phyloP scores from a whole-genome alignment of 225 moss, liverwort and hornwort species.

The Physcomitrium patens region DNA sequence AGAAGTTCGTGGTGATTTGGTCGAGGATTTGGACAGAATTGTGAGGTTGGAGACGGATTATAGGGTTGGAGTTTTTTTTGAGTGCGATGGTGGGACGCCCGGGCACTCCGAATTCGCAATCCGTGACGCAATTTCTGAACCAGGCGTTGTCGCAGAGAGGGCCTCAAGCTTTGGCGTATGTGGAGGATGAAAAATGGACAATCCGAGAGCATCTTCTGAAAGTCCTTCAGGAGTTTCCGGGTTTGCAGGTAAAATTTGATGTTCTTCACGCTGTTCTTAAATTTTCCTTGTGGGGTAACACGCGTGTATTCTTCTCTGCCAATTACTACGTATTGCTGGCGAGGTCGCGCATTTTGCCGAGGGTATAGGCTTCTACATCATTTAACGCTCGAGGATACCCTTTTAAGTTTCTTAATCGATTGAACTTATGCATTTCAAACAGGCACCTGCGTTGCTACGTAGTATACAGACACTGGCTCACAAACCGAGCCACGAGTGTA shows the following conservation, averaged over 20 bases:
- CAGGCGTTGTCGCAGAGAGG: constrained; percentile 92
- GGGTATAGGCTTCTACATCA: not conserved
- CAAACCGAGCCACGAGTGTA: not conserved
- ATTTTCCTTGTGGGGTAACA: not conserved
- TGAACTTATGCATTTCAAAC: not conserved
- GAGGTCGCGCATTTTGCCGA: not conserved
- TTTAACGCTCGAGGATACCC: not conserved
- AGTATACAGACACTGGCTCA: not conserved
- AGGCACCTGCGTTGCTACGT: not conserved
- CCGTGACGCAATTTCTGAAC: constrained; percentile 85
- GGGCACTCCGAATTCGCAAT: constrained; percentile 70
- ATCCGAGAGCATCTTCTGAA: constrained; percentile 90
- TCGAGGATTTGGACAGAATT: constrained; percentile 19
- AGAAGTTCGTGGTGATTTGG: not conserved
- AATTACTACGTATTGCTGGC: not conserved
- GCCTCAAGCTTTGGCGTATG: constrained; percentile 92
- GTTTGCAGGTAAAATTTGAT: constrained; percentile 73
- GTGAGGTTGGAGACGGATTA: constrained; percentile 20
- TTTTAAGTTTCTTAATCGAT: not conserved
- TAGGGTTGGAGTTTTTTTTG: constrained; percentile 37
- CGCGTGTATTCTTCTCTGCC: not conserved
- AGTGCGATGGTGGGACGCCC: constrained; percentile 58
- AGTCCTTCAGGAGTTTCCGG: constrained; percentile 93
- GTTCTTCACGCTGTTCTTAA: not conserved
- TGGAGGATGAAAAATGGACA: constrained; percentile 86